Evolutionary conservation across 2,329 filamentous ascomycete species (phyloP).

Genomic region (Talaromyces piceae): DNA sequence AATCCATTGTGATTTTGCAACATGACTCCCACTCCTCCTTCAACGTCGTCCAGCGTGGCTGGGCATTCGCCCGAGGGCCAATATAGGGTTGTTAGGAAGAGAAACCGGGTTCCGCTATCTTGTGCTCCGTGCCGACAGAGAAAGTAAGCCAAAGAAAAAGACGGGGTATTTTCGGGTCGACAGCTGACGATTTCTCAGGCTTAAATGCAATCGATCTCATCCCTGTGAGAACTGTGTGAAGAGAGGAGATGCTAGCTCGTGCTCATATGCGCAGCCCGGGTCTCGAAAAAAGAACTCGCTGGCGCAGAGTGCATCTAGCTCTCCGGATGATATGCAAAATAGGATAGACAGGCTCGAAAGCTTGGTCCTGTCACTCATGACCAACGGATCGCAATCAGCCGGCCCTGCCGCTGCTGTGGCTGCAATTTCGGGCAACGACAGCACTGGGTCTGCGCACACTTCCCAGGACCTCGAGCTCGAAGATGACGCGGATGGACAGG

Average conservation of each 20-base stretch:
- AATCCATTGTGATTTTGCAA: slow-evolving; percentile 13
- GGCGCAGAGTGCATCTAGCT: slow-evolving; percentile 50
- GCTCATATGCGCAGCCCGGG: slow-evolving; percentile 66
- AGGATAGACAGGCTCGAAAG: slow-evolving; percentile 92
- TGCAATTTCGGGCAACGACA: slow-evolving; percentile 41
- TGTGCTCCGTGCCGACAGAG: slow-evolving; percentile 85
- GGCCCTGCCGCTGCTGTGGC: slow-evolving; percentile 54
- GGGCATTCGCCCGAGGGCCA: slow-evolving; percentile 76
- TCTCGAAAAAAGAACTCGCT: slow-evolving; percentile 62
- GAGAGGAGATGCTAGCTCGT: slow-evolving; percentile 70
- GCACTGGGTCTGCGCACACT: slow-evolving; percentile 30
- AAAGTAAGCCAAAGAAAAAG: slow-evolving; percentile 56
- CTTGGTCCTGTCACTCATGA: slow-evolving; percentile 88
- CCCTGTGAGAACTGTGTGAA: slow-evolving; percentile 95
- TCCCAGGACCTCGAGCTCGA: slow-evolving; percentile 37
- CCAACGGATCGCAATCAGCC: slow-evolving; percentile 63
- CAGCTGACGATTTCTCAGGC: slow-evolving; percentile 34
- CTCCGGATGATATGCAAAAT: slow-evolving; percentile 96
- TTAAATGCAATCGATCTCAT: slow-evolving; percentile 88
- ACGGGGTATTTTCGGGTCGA: slow-evolving; percentile 8
- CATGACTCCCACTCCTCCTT: slow-evolving; percentile 37
- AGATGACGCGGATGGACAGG: slow-evolving; percentile 50
- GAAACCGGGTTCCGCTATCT: slow-evolving; percentile 84
- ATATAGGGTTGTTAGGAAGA: slow-evolving; percentile 80
- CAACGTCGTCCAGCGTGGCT: slow-evolving; percentile 63